Percentiles rank a stretch among this genome's conserved stretches.
phyloP scores from a whole-genome alignment of 164 flowering plant genomes.

The Stephania yunnanensis region DNA sequence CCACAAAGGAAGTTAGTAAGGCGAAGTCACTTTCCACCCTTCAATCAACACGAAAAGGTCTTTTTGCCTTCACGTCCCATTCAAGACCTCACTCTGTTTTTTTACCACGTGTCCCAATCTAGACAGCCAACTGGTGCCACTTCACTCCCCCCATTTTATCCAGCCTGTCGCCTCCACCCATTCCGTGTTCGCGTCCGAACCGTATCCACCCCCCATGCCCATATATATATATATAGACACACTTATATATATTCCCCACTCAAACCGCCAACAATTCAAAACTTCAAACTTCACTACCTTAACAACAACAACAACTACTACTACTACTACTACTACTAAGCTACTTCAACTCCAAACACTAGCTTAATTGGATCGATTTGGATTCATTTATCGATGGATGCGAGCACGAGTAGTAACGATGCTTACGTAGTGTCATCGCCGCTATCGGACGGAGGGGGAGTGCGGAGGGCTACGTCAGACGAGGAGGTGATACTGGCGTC shows the following conservation, averaged over 20 bases:
- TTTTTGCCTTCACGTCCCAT: not conserved
- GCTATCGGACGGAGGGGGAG: not conserved
- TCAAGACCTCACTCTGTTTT: not conserved
- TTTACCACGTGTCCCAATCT: not conserved
- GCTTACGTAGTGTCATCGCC: not conserved
- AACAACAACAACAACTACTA: not conserved
- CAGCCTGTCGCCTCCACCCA: not conserved
- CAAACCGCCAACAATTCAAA: not conserved
- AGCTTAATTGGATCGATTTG: too few relatives aligned
- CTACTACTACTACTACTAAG: too few relatives aligned
- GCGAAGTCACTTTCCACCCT: not conserved
- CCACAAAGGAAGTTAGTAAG: not conserved
- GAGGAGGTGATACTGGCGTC: constrained; percentile 43
- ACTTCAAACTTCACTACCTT: not conserved
- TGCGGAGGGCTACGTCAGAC: not conserved
- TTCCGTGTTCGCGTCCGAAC: not conserved
- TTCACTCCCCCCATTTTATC: not conserved
- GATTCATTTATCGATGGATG: too few relatives aligned
- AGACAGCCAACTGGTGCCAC: not conserved
- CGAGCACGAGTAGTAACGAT: too few relatives aligned
- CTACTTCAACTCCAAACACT: too few relatives aligned
- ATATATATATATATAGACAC: not conserved
- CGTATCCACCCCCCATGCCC: not conserved
- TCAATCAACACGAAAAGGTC: not conserved
- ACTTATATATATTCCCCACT: not conserved